phyloP scores from a whole-genome alignment of 257 asterid species.

The Knoxia roxburghii region DNA sequence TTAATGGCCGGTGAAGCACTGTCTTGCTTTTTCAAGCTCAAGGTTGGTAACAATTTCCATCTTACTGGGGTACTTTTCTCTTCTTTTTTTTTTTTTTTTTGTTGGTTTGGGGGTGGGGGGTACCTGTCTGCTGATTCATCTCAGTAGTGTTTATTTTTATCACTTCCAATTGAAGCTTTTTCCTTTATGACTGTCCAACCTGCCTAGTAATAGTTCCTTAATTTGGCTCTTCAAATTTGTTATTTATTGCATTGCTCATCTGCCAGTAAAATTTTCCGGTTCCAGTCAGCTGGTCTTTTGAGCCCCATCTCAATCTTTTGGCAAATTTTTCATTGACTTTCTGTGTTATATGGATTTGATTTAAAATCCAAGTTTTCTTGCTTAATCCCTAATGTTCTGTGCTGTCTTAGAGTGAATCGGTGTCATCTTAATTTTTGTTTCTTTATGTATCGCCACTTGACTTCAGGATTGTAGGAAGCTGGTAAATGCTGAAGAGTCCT shows the following conservation, averaged over 20 bases:
- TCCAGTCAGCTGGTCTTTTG: not conserved
- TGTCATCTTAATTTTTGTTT: not conserved
- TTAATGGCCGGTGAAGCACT: slow-evolving; percentile 84
- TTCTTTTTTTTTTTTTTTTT: not conserved
- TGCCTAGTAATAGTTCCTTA: not conserved
- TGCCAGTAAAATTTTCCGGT: not conserved
- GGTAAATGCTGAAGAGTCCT: slow-evolving; percentile 32
- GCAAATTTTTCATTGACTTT: too few relatives aligned
- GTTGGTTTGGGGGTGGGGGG: too few relatives aligned
- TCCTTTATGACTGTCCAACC: too few relatives aligned
- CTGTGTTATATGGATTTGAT: not conserved
- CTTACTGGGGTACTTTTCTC: not conserved
- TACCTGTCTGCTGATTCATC: too few relatives aligned
- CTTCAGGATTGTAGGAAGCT: slow-evolving; percentile 59
- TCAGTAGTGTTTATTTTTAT: not conserved
- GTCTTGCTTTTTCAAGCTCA: slow-evolving; percentile 81
- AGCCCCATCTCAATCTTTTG: not conserved
- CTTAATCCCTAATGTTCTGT: too few relatives aligned
- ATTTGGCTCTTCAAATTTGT: not conserved
- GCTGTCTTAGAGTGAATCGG: not conserved
- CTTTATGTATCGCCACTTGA: slow-evolving; percentile 12
- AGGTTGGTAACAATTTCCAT: slow-evolving; percentile 49
- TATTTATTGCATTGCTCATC: not conserved
- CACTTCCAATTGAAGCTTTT: not conserved
- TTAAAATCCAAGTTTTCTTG: too few relatives aligned